Conservation (phyloP, 1,284 basidiomycete genomes). For the Xerocomus nothofagi region DNA sequence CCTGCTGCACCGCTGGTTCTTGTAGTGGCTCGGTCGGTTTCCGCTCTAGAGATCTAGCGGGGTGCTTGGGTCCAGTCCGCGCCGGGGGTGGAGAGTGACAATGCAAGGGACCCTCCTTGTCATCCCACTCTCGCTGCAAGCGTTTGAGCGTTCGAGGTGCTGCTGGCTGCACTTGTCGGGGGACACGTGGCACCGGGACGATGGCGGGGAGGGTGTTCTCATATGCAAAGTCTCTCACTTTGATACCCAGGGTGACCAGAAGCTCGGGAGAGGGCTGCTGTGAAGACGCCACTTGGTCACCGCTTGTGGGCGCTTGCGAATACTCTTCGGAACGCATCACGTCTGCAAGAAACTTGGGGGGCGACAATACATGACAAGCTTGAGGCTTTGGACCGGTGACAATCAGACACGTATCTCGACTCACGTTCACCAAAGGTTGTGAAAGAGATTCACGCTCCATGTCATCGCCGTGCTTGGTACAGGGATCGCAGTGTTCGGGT, state of each 20-base stretch:
- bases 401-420: constrained; percentile 31
- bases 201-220: constrained; percentile 64
- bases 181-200: constrained; percentile 41
- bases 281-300: constrained; percentile 10
- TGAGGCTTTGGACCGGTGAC: constrained; percentile 29
- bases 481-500: background rate
- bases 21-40: constrained; percentile 51
- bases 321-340: constrained; percentile 7
- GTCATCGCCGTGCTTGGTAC: constrained; percentile 9
- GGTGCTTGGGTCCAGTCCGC: constrained; percentile 26
- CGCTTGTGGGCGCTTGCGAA: constrained; percentile 20
- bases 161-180: constrained; percentile 48
- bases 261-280: constrained; percentile 39
- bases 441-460: constrained; percentile 21
- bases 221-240: constrained; percentile 72
- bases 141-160: constrained; percentile 42
- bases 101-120: constrained; percentile 24
- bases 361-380: constrained; percentile 24
- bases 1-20: constrained; percentile 17
- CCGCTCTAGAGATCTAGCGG: constrained; percentile 41
- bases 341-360: constrained; percentile 23
- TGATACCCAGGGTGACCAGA: constrained; percentile 52
- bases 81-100: constrained; percentile 8
- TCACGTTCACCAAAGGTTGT: constrained; percentile 30
- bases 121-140: constrained; percentile 30